Evolutionary conservation across 768 basidiomycete species (phyloP).

Genomic region (Russula earlei): DNA sequence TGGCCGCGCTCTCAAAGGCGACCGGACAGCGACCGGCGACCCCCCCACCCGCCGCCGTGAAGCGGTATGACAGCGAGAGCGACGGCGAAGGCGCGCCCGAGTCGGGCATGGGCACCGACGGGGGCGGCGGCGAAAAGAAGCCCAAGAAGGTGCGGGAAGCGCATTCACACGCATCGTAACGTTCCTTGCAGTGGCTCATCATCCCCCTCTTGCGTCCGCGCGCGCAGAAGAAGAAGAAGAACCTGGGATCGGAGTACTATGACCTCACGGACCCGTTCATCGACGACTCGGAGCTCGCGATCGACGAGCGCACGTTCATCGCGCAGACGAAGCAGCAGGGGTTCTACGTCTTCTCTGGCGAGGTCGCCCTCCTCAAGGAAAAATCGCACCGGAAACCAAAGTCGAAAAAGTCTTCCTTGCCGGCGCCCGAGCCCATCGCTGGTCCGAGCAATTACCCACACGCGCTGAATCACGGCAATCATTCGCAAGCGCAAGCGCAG

Average conservation of each 20-base stretch:
- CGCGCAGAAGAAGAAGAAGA: slow-evolving; percentile 32
- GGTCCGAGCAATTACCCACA: slow-evolving; percentile 18
- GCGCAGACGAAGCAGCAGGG: slow-evolving; percentile 88
- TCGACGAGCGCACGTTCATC: slow-evolving; percentile 87
- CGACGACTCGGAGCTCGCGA: slow-evolving; percentile 88
- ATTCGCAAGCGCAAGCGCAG: slow-evolving; percentile 22
- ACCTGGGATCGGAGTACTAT: slow-evolving; percentile 65
- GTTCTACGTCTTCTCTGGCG: slow-evolving; percentile 85
- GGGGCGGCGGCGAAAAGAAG: slow-evolving; percentile 30
- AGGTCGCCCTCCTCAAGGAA: slow-evolving; percentile 80
- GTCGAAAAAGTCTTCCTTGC: slow-evolving; percentile 17
- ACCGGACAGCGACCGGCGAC: slow-evolving; percentile 58
- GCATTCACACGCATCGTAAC: not conserved
- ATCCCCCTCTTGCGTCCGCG: not conserved
- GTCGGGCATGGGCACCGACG: slow-evolving; percentile 18
- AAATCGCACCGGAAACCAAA: slow-evolving; percentile 29
- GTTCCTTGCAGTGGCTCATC: not conserved
- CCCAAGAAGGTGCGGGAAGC: slow-evolving; percentile 29
- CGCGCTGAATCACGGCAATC: not conserved
- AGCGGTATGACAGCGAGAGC: slow-evolving; percentile 42
- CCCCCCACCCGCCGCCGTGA: slow-evolving; percentile 34
- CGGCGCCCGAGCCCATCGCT: slow-evolving; percentile 16
- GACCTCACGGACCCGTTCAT: slow-evolving; percentile 91
- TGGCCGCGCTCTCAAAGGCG: slow-evolving; percentile 45
- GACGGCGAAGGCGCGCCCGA: slow-evolving; percentile 31